These are phyloP conservation scores for Acanthamoeba comandoni DNA, from an alignment of 208 protist species.

Conservation along the genomic window DNA sequence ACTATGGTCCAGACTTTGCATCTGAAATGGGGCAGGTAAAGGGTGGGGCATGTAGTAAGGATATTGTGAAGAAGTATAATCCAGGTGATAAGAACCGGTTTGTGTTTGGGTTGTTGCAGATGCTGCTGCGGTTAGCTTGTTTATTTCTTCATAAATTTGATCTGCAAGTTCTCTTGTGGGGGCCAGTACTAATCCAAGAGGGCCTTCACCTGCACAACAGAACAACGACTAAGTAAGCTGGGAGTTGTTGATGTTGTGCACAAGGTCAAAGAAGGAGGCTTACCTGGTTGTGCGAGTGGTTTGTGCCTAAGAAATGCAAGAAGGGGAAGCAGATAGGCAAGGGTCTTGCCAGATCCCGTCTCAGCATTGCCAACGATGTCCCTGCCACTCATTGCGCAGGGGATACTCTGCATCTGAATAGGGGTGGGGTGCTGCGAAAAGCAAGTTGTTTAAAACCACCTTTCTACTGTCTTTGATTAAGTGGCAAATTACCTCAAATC, in stretches of 20 bases:
- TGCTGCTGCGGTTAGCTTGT: slow-evolving; percentile 22
- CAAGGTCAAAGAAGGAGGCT: too few relatives aligned
- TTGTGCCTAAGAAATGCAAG: background rate
- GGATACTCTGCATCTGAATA: slow-evolving; percentile 91
- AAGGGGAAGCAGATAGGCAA: slow-evolving; percentile 6
- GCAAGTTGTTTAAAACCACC: too few relatives aligned
- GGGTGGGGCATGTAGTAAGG: background rate
- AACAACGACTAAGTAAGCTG: too few relatives aligned
- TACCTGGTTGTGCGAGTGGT: background rate
- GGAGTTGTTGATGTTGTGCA: too few relatives aligned
- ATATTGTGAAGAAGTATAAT: slow-evolving; percentile 5
- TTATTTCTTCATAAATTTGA: slow-evolving; percentile 49
- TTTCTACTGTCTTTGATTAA: too few relatives aligned
- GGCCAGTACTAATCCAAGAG: slow-evolving; percentile 21
- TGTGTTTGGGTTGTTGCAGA: background rate
- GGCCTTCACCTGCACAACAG: slow-evolving; percentile 31
- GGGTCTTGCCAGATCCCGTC: slow-evolving; percentile 85
- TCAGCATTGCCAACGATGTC: slow-evolving; percentile 91
- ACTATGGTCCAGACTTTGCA: too few relatives aligned
- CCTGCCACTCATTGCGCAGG: slow-evolving; percentile 87
- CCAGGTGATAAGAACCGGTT: background rate
- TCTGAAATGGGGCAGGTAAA: too few relatives aligned
- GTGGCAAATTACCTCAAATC: too few relatives aligned
- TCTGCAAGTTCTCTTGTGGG: slow-evolving; percentile 60
- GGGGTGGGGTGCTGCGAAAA: slow-evolving; percentile 84